Evolutionary conservation across 2,329 filamentous ascomycete species (phyloP), one percentile per base, ranked within the genome.

Genomic region (Apiospora aurea): DNA sequence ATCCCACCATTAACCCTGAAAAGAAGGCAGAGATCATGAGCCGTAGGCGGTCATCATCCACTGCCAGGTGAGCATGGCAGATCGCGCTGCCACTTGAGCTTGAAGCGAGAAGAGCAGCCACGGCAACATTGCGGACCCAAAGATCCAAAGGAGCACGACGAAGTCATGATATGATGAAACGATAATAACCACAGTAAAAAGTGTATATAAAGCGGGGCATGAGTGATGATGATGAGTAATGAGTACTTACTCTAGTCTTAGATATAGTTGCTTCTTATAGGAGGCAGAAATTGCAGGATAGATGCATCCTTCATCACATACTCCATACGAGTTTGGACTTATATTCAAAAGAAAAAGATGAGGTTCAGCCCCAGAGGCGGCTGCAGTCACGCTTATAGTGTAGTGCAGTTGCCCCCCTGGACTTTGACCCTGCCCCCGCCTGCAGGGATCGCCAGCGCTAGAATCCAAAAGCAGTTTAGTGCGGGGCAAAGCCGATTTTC

Each of bases 1-100:
- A 85, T 75, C 83, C 83, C 11, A 84, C 83, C 21, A 80, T 82
- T 76, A 85, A 85, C 73, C 81, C 82, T 1, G 81, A 83, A 75
- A 85, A 83, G 78, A 77, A 76, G 46, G 81, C 80, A 69, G 71
- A 75, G 24, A 49, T 72, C 26, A 69, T 66, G 38, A 21, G 44
- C 49, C 57, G 34, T 14, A 69, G 49, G 24, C 29, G 64, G 7
- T 38, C 64, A 49, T 69, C 53, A 34, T 69, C 66, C 43, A 64
- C 57, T 24, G 57, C 57, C 41, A 41, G 57, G 21, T 64, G 21
- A 41, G 18, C 29, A 41, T 14, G 29, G 8, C 18, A 21, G 49
- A 57, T 26, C 2, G 21, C 18, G 14, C 7, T 34, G 26, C 51
- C 10, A 34, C 4, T 34, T 8, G 14, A 64, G 29, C 2, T 1